Conservation (phyloP, 345 rosid genomes). For the Sonneratia caseolaris region DNA sequence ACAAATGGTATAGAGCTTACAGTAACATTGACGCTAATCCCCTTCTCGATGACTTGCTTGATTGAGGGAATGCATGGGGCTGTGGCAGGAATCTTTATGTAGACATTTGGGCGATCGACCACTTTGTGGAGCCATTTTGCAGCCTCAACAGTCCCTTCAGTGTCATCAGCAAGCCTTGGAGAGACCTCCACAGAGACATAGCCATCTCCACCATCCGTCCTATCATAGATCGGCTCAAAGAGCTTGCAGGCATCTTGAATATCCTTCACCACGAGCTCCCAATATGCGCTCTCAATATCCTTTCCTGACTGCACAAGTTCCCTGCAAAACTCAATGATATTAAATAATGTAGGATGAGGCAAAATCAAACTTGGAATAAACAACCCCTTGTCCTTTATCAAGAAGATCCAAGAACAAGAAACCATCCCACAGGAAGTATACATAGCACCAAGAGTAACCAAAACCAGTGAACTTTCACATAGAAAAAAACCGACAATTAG, state of each 20-base stretch:
- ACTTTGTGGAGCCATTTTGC: slow-evolving; percentile 84
- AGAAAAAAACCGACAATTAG: no score
- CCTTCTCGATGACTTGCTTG: slow-evolving; percentile 78
- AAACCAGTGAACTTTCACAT: neutral
- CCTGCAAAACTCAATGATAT: slow-evolving; percentile 29
- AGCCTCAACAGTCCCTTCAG: slow-evolving; percentile 80
- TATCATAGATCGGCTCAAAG: slow-evolving; percentile 85
- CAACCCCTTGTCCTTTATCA: neutral
- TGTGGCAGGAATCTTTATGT: slow-evolving; percentile 96
- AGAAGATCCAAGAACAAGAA: neutral
- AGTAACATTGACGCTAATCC: slow-evolving; percentile 93
- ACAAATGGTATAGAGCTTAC: slow-evolving; percentile 30
- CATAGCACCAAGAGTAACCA: neutral
- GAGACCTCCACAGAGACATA: slow-evolving; percentile 98
- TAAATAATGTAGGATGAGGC: slow-evolving; percentile 1
- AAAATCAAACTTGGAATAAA: neutral
- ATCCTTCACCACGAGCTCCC: slow-evolving; percentile 98
- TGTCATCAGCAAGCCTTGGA: slow-evolving; percentile 88
- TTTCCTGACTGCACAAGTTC: slow-evolving; percentile 86
- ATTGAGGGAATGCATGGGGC: slow-evolving; percentile 81
- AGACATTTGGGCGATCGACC: slow-evolving; percentile 73
- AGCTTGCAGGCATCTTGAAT: slow-evolving; percentile 97
- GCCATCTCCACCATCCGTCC: slow-evolving; percentile 89
- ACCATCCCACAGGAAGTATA: neutral
- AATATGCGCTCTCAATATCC: slow-evolving; percentile 78